Evolutionary conservation across 2,329 filamentous ascomycete species (phyloP), one percentile per base, ranked within the genome.

Genomic region (Aureobasidium pullulans): DNA sequence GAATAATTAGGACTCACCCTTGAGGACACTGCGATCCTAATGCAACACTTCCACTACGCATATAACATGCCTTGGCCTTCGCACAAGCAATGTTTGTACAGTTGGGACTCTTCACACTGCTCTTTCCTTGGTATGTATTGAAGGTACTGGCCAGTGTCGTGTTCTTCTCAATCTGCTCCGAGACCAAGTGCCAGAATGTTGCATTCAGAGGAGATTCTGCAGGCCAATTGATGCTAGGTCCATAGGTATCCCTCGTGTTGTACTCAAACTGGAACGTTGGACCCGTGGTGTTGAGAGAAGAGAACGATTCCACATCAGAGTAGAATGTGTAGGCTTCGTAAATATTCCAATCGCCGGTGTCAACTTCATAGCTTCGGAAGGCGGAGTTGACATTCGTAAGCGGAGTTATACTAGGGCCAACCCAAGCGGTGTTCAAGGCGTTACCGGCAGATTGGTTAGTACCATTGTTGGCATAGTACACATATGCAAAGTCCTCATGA

Each of bases 151-250:
- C 79, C n/a, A 85, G 71, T 2, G 66, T 73, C 3, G 71, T 68
- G 57, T 84, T 75, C 31, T 64, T 68, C 66, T 81, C 79, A 80
- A 84, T 84, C 1, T 77, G 79, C 63, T 81, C 80, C 0, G 81
- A 84, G 4, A 84, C 78, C 11, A 68, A 69, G 61, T 84, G 81
- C 82, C 81, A 84, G 67, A 83, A 84, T 0, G 80, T 83, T 0
- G 79, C 80, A 62, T 84, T 83, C 39, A 84, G 68, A 3, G 81
- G 81, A 0, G 77, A 80, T 46, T 73, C 66, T 1, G 61, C 63
- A 2, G 78, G 75, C 79, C 79, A 82, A 2, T 65, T 66, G 1
- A 75, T 73, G 0, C 73, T 71, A 2, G 68, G 63, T 0, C 75
- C 77, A 59, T 81, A 82, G 0, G 76, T 72, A 3, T 80, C 75